Evolutionary conservation across 768 basidiomycete species (phyloP), one percentile per base, ranked within the genome.

Genomic region (Amyloporia xantha): DNA sequence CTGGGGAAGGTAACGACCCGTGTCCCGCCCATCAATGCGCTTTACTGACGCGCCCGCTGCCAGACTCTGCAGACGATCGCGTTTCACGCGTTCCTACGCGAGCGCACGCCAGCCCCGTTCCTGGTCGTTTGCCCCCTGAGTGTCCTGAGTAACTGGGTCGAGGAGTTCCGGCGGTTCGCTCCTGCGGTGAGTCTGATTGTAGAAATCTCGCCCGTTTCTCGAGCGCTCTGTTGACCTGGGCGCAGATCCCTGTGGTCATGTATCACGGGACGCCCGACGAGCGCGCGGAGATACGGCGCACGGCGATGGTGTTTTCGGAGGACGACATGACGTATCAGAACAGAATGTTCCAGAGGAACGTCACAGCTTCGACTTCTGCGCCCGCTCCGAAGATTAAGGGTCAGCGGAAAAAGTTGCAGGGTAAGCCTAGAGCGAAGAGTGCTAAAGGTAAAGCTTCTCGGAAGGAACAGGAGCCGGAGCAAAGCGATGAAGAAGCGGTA

Each of bases 1-100:
- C 69, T 95, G 1, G 92, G 92, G 44, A 91, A 87, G 75, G 85
- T 83, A 52, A 27, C 64, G 48, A 20, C 15, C 23, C 27, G 11
- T 7, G 26, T 59, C 35, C 24, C 11, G 48, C 20, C 9, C 1
- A 35, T 36, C 33, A 23, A 5, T 13, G 5, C 3, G 11, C 3
- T 3, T 12, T 10, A 25, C 23, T 21, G 23, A 12, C 26, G 44
- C 36, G 10, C 4, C 39, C 41, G 2, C 6, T 27, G 17, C 52
- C 58, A 96, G 89, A 99, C 96, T 0, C 74, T 98, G 0, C 96
- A 99, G 74, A 89, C 84, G 0, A 99, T 99, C 38, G 81, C 94
- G 0, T 96, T 98, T 64, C 80, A 90, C 50, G 94, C 94, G 0
- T 86, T 93, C 66, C 74, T 99, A 1, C 83, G 91, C 25, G 84